Evolutionary conservation across 306 rosid genomes (phyloP).

Genomic region (Inga leiocalycina): DNA sequence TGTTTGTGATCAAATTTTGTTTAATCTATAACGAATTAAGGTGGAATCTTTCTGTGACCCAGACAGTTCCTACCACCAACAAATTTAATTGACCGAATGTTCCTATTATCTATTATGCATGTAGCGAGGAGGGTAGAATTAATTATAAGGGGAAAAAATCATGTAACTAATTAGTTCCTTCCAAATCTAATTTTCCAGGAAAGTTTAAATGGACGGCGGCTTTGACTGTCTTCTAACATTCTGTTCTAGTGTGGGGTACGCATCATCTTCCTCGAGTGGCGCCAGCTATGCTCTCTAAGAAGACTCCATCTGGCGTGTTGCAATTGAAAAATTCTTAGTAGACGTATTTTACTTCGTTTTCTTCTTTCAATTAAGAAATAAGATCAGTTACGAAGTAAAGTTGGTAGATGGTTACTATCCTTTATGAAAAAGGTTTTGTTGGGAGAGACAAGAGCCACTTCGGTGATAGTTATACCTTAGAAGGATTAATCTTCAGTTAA

Average conservation of each 20-base stretch:
- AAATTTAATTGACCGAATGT: neutral
- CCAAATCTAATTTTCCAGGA: neutral
- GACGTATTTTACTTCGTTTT: neutral
- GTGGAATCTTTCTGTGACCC: conserved; percentile 19
- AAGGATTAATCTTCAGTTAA: too few relatives aligned
- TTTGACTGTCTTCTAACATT: neutral
- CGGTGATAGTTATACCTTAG: too few relatives aligned
- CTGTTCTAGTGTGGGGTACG: neutral
- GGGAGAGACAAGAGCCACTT: too few relatives aligned
- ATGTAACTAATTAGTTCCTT: neutral
- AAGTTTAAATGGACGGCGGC: neutral
- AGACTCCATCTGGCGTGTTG: neutral
- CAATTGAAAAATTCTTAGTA: neutral
- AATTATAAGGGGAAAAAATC: neutral
- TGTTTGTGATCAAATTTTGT: conserved; percentile 7
- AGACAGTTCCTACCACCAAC: conserved; percentile 18
- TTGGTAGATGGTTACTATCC: too few relatives aligned
- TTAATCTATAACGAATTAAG: conserved; percentile 26
- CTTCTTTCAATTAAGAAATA: neutral
- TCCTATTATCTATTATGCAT: neutral
- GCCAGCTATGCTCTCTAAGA: neutral
- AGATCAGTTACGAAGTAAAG: too few relatives aligned
- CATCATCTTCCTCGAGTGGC: neutral
- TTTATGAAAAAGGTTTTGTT: too few relatives aligned
- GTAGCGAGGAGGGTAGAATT: neutral